Evolutionary conservation across 192 early-diverging fungal genomes (phyloP), one percentile per base, ranked within the genome.

Genomic region (Geosiphon pyriformis): DNA sequence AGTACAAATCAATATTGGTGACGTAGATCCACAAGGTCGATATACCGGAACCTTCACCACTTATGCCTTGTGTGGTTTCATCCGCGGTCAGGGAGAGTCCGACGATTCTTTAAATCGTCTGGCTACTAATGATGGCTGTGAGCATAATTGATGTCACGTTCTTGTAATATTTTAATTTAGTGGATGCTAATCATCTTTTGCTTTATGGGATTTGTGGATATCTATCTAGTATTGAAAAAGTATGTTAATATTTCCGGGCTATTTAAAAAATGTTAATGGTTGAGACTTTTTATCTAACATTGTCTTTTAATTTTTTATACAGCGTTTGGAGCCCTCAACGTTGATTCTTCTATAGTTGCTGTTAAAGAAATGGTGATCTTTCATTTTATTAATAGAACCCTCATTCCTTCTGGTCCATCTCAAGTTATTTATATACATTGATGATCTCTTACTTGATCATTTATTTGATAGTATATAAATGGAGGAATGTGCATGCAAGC

Each of bases 71-170:
- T 90, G 84, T 73, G 97, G 96, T 68, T 90, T 90, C 76, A 88
- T 98, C 73, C 90, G 96, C 74, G 76, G 86, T 75, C 76, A 85
- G 60, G 92, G 87, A 63, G 94, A 98, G 85, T 82, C 91, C 63
- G 94, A 99, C 80, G 96, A 99, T 81, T 91, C 91, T 70, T 70
- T 99, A 72, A 96, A 99, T 92, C 90, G 95, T 69, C 84, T 99
- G 57, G 88, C 92, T 70, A 84, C 84, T 74, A 70, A 80, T 60
- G 82, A 87, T 77, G 87, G 87, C 67, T 82, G 80, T 84, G 80
- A 73, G 80, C 78, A 18, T 35, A 35, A 11, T 32, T 54, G 31
- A 10, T 50, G 26, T 64, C 22, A 54, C 51, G 25, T 62, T 53
- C 31, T 59, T 72, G 2, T 54, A 22, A 20, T 55, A 51, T 42